phyloP scores from a whole-genome alignment of 495 filamentous ascomycete genomes.

The Hypoxylon intermedium region DNA sequence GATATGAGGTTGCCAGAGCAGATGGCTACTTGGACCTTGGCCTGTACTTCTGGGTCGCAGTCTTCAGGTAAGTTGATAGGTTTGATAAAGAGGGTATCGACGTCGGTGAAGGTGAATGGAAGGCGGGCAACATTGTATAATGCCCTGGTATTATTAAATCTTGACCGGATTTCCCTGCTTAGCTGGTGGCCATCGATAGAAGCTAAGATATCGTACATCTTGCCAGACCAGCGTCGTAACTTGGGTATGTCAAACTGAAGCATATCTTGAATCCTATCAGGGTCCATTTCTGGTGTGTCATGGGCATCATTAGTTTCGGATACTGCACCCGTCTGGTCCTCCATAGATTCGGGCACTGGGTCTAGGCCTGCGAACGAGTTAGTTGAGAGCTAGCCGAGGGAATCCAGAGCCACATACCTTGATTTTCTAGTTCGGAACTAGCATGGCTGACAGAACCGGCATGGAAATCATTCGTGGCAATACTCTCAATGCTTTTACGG shows the following conservation, averaged over 20 bases:
- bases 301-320: conserved; percentile 1
- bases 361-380: conserved; percentile 12
- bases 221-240: conserved; percentile 35
- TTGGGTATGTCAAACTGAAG: conserved; percentile 44
- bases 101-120: conserved; percentile 24
- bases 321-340: not conserved
- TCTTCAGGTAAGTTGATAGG: conserved; percentile 20
- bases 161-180: conserved; percentile 11
- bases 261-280: conserved; percentile 35
- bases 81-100: conserved; percentile 23
- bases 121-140: conserved; percentile 25
- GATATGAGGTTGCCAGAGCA: conserved; percentile 37
- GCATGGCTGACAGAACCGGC: conserved; percentile 17
- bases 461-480: conserved; percentile 27
- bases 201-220: conserved; percentile 23
- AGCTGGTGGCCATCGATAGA: conserved; percentile 12
- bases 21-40: conserved; percentile 17
- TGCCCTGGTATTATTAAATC: conserved; percentile 17
- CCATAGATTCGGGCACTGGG: not conserved
- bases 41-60: conserved; percentile 6
- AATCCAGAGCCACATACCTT: conserved; percentile 6
- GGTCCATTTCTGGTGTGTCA: conserved; percentile 22
- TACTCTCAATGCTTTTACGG: conserved; percentile 30
- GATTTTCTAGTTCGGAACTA: conserved; percentile 15
- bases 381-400: not conserved